phyloP scores from a whole-genome alignment of 2,329 filamentous ascomycete species.

The Alternaria consortialis region DNA sequence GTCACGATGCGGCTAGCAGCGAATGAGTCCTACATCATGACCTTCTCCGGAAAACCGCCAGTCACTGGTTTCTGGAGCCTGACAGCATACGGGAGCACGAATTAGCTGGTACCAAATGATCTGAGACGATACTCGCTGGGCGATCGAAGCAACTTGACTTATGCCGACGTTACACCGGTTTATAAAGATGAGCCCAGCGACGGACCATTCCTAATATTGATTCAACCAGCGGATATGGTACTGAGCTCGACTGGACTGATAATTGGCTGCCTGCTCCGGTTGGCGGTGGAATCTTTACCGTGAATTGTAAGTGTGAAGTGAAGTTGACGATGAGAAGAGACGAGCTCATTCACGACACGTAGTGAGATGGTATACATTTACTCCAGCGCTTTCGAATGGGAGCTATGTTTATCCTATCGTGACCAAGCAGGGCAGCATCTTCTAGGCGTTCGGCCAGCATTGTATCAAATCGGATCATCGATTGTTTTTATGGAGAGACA shows the following conservation, averaged over 20 bases:
- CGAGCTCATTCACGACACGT: not conserved
- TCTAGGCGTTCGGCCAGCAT: not conserved
- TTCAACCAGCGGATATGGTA: not conserved
- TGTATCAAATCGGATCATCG: not conserved
- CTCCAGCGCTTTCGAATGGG: not conserved
- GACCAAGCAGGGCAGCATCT: not conserved
- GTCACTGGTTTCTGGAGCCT: not conserved
- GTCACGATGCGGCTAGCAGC: not conserved
- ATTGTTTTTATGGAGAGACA: not conserved
- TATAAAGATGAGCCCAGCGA: not conserved
- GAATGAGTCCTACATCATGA: not conserved
- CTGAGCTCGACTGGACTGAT: not conserved
- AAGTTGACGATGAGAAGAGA: not conserved
- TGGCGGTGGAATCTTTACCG: not conserved
- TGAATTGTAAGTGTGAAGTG: not conserved
- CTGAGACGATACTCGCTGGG: not conserved
- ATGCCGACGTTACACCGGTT: not conserved
- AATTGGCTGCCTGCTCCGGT: not conserved
- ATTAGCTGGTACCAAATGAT: not conserved
- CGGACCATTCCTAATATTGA: not conserved
- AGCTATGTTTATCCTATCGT: not conserved
- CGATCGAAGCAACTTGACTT: not conserved
- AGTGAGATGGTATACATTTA: not conserved
- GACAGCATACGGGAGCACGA: not conserved
- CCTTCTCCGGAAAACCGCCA: not conserved